Evolutionary conservation across 1,284 basidiomycete genomes (phyloP).

Genomic region (Ustilago esculenta): DNA sequence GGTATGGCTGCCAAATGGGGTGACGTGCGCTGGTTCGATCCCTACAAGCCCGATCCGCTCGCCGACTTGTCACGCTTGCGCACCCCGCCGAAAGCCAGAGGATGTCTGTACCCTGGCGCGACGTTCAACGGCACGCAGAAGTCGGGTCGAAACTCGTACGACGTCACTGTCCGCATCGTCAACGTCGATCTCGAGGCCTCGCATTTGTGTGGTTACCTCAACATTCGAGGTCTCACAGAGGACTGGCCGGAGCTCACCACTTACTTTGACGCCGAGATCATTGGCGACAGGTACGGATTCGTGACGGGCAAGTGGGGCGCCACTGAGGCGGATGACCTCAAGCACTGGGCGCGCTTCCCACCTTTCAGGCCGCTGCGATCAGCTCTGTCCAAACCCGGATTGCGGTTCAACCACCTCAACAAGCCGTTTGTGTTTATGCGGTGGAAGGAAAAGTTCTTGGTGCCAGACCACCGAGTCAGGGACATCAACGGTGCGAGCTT

Average conservation of each 20-base stretch:
- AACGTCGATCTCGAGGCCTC: constrained; percentile 62
- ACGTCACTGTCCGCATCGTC: constrained; percentile 61
- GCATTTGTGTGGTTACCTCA: constrained; percentile 63
- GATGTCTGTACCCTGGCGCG: constrained; percentile 62
- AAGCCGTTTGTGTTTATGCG: constrained; percentile 79
- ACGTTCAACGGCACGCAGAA: constrained; percentile 61
- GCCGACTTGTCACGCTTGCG: constrained; percentile 43
- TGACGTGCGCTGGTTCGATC: constrained; percentile 48
- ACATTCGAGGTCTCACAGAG: constrained; percentile 64
- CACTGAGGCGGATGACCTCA: constrained; percentile 59
- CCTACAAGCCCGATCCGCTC: constrained; percentile 50
- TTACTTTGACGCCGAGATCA: constrained; percentile 66
- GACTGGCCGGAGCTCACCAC: constrained; percentile 67
- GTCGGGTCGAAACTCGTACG: constrained; percentile 59
- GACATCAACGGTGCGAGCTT: constrained; percentile 96
- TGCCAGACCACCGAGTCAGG: constrained; percentile 89
- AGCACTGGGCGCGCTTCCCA: constrained; percentile 62
- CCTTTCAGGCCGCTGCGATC: constrained; percentile 50
- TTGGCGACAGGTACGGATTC: constrained; percentile 57
- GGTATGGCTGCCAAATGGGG: constrained; percentile 12
- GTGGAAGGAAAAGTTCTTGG: constrained; percentile 95
- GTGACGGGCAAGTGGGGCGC: constrained; percentile 64
- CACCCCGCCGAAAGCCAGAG: constrained; percentile 32
- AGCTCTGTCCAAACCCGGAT: constrained; percentile 37
- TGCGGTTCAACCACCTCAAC: constrained; percentile 54